Conservation (phyloP, 768 basidiomycete species). For the Panaeolus cyanescens region DNA sequence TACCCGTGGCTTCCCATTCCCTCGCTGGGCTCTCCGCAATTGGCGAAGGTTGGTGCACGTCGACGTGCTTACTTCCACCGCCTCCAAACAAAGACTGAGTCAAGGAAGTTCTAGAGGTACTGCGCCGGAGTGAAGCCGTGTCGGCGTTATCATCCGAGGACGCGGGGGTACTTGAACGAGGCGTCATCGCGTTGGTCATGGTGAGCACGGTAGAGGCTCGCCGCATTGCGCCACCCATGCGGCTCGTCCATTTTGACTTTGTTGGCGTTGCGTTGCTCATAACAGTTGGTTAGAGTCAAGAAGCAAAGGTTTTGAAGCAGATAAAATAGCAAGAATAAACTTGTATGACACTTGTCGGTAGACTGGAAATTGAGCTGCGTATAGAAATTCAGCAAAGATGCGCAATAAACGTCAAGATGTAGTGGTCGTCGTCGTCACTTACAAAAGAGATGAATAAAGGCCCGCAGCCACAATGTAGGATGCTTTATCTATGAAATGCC, state of each 20-base stretch:
- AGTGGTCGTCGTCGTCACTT: neutral
- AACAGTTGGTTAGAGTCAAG: too few species aligned
- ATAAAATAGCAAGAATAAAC: too few species aligned
- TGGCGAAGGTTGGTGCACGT: constrained; percentile 48
- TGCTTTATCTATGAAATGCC: neutral
- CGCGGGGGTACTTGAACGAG: constrained; percentile 14
- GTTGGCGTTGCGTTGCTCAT: constrained; percentile 24
- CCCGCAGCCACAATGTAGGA: neutral
- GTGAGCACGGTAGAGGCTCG: constrained; percentile 60
- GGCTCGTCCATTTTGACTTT: constrained; percentile 52
- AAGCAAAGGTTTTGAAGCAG: too few species aligned
- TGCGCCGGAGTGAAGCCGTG: constrained; percentile 20
- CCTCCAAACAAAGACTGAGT: constrained; percentile 13
- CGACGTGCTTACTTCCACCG: neutral
- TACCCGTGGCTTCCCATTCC: constrained; percentile 48
- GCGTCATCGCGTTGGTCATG: constrained; percentile 36
- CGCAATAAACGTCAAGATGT: neutral
- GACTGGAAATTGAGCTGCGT: too few species aligned
- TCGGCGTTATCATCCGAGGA: constrained; percentile 27
- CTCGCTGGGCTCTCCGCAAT: constrained; percentile 71
- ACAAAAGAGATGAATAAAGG: neutral
- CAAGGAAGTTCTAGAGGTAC: constrained; percentile 19
- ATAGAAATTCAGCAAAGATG: neutral
- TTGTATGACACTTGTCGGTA: too few species aligned
- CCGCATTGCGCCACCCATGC: constrained; percentile 61